Percentiles rank a stretch among this genome's conserved stretches.
These are phyloP conservation scores for Hibiscus tridactylites DNA, from an alignment of 345 rosid species.

Conservation along the genomic window DNA sequence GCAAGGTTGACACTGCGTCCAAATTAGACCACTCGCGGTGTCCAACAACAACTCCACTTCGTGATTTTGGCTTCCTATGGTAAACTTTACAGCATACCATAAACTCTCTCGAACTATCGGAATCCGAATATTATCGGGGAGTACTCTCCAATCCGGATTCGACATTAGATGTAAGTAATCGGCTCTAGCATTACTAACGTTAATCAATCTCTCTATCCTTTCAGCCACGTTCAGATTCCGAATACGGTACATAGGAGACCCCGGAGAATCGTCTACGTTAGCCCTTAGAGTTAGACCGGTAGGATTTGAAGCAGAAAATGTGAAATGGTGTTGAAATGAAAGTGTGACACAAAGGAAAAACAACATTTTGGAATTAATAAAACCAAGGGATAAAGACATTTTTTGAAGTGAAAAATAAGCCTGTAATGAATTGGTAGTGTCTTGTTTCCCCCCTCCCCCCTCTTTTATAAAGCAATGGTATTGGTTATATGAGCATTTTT, in stretches of 20 bases:
- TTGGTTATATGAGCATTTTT: too few species aligned
- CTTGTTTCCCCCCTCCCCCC: not conserved
- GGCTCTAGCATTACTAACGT: not conserved
- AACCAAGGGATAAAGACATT: not conserved
- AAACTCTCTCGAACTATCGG: not conserved
- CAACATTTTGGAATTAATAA: not conserved
- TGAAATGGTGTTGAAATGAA: not conserved
- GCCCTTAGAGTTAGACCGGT: not conserved
- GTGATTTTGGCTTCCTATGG: not conserved
- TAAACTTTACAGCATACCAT: not conserved
- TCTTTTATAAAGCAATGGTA: not conserved
- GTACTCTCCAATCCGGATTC: not conserved
- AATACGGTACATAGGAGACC: not conserved
- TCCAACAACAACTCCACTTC: not conserved
- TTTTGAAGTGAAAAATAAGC: not conserved
- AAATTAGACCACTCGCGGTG: not conserved
- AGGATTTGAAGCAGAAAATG: not conserved
- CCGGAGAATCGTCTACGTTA: not conserved
- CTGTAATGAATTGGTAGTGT: not conserved
- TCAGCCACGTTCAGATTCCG: not conserved
- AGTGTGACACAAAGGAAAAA: not conserved
- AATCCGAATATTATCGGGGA: not conserved
- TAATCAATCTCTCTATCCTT: not conserved
- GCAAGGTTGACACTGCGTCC: constrained; percentile 5
- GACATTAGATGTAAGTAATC: not conserved